phyloP scores from a whole-genome alignment of 106 monocot species.

The Dendrobium chrysotoxum region DNA sequence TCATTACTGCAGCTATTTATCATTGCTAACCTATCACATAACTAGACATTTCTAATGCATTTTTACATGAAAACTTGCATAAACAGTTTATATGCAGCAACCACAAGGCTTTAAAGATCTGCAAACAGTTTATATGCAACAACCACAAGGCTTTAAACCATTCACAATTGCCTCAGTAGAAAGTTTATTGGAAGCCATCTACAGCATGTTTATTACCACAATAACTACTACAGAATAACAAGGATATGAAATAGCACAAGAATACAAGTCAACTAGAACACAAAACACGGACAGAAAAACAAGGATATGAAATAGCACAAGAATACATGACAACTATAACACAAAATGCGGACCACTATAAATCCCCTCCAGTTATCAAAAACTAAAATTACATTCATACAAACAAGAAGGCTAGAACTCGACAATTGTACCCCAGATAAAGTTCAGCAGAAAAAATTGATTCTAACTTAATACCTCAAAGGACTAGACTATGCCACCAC shows the following conservation, averaged over 20 bases:
- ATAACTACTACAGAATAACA: neutral
- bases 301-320: neutral
- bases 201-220: conserved; percentile 1
- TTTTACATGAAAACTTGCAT: too few relatives aligned
- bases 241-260: neutral
- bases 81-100: too few relatives aligned
- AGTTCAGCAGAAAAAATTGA: too few relatives aligned
- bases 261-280: neutral
- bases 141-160: too few relatives aligned
- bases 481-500: neutral
- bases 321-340: neutral
- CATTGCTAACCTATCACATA: too few relatives aligned
- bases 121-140: too few relatives aligned
- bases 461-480: too few relatives aligned
- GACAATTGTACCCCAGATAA: too few relatives aligned
- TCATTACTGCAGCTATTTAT: too few relatives aligned
- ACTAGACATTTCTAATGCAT: too few relatives aligned
- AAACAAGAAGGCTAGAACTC: neutral
- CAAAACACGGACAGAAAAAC: neutral
- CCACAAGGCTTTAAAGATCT: too few relatives aligned
- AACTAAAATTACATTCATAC: neutral
- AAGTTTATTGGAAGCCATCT: conserved; percentile 40
- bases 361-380: neutral
- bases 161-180: conserved; percentile 50
- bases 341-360: neutral